phyloP scores from a whole-genome alignment of 495 filamentous ascomycete genomes.

The Trichoderma reesei region DNA sequence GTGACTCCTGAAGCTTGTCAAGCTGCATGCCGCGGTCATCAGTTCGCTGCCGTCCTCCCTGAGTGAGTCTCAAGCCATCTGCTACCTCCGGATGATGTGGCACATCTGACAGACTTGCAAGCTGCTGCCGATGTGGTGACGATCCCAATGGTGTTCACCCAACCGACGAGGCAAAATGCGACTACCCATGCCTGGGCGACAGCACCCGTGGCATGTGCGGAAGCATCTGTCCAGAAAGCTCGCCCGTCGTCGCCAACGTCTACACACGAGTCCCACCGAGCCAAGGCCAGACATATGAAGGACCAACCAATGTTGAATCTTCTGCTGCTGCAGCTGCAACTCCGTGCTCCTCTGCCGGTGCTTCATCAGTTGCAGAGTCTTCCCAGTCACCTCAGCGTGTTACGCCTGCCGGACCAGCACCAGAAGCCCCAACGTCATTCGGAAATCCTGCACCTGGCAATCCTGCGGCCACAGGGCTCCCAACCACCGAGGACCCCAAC shows the following conservation, averaged over 20 bases:
- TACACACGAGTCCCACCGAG: background rate
- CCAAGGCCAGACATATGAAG: background rate
- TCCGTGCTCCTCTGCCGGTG: background rate
- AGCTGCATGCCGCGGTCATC: background rate
- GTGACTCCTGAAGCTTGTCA: background rate
- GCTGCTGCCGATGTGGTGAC: background rate
- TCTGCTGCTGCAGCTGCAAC: background rate
- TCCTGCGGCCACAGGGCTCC: background rate
- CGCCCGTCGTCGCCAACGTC: background rate
- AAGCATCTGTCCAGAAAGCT: background rate
- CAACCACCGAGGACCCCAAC: background rate
- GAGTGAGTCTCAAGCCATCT: background rate
- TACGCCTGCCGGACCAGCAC: background rate
- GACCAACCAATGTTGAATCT: background rate
- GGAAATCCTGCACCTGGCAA: background rate
- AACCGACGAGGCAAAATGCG: background rate
- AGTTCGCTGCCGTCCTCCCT: background rate
- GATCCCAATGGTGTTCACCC: slow-evolving; percentile 1
- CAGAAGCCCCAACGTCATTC: background rate
- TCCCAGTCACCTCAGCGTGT: background rate
- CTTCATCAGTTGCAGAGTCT: background rate
- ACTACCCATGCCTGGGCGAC: background rate
- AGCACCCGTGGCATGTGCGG: slow-evolving; percentile 4
- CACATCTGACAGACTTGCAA: background rate
- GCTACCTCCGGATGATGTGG: background rate